A percentile compares a stretch with the other conserved stretches of the same genome.
These are phyloP conservation scores for Suillus discolor DNA, from an alignment of 768 basidiomycete genomes.

Conservation along the genomic window DNA sequence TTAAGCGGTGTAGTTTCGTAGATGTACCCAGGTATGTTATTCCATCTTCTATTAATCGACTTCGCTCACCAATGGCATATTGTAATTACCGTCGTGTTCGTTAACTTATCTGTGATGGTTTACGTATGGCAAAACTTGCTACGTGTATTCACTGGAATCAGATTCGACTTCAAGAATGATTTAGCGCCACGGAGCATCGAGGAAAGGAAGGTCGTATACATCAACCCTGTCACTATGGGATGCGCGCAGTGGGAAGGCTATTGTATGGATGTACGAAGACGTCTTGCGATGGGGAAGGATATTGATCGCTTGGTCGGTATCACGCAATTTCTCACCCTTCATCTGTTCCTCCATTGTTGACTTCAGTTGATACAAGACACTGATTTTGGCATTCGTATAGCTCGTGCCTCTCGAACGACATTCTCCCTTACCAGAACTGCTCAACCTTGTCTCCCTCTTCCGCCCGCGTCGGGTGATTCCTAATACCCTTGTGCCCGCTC, in stretches of 20 bases:
- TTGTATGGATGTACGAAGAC: constrained; percentile 38
- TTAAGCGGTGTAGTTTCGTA: constrained; percentile 69
- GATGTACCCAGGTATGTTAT: constrained; percentile 36
- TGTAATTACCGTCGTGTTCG: not conserved
- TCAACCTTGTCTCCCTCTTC: constrained; percentile 80
- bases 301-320: constrained; percentile 65
- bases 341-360: not conserved
- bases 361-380: not conserved
- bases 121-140: constrained; percentile 14
- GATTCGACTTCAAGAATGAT: constrained; percentile 10
- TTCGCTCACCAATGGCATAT: not conserved
- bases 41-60: not conserved
- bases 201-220: constrained; percentile 69
- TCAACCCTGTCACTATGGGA: constrained; percentile 83
- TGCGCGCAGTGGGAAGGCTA: constrained; percentile 57
- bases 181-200: constrained; percentile 39
- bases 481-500: constrained; percentile 64
- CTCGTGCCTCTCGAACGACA: constrained; percentile 85
- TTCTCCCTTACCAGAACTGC: constrained; percentile 85
- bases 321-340: not conserved
- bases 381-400: constrained; percentile 37
- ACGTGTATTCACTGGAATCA: not conserved
- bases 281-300: constrained; percentile 44
- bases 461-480: constrained; percentile 77
- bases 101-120: constrained; percentile 14